Evolutionary conservation across 2,329 filamentous ascomycete genomes (phyloP), one percentile per base, ranked within the genome.

Genomic region (Penicillium sumatraense): DNA sequence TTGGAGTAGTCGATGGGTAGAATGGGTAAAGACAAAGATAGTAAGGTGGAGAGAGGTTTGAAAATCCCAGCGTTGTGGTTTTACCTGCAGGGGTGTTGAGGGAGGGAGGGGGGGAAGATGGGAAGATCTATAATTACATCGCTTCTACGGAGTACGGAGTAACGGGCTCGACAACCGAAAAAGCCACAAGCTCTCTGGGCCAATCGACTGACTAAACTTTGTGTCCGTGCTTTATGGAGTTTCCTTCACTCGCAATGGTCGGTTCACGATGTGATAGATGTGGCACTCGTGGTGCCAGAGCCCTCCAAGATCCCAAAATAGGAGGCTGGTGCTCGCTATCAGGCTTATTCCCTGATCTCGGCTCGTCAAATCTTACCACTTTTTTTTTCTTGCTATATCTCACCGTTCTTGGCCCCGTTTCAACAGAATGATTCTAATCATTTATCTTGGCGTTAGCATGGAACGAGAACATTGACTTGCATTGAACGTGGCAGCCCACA

Each of bases 51-150:
- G 42, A 55, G 59, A 60, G 49, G 56, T 62, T 60, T 53, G 59
- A 14, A 54, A 57, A 66, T 60, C 59, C 68, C 68, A 60, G 63
- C 60, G 61, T 50, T 64, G 62, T 69, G 68, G 70, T 68, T 70
- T 68, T 68, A 64, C 62, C 64, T 70, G 63, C 66, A 70, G 67
- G 63, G 63, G 58, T 58, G 62, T n/a, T n/a, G n/a, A n/a, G n/a
- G n/a, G n/a, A n/a, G n/a, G n/a, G n/a, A n/a, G n/a, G n/a, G n/a
- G n/a, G n/a, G n/a, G n/a, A n/a, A 46, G 53, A 54, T 56, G 53
- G 48, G 47, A 40, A 49, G 59, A 66, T 66, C 66, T 68, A 68
- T 69, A 68, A 68, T 69, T 69, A 69, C 63, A 47, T 59, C 60
- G 48, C 58, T 46, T 46, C 18, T 46, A n/a, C n/a, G n/a, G n/a